A percentile compares a stretch with the other conserved stretches of the same genome.
phyloP scores from a whole-genome alignment of 2,329 filamentous ascomycete species.

The Bipolaris victoriae region DNA sequence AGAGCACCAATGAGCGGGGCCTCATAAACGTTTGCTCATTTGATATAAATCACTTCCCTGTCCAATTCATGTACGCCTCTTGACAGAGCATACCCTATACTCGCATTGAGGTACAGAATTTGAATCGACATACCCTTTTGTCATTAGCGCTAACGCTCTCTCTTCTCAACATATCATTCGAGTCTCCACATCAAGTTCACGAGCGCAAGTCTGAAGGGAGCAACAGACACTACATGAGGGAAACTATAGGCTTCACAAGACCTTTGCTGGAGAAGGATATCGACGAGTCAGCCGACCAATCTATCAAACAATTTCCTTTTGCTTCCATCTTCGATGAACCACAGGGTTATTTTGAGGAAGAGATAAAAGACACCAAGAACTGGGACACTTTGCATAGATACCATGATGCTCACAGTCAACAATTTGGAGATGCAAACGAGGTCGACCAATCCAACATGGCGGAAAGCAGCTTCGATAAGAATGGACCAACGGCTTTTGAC shows the following conservation, averaged over 20 bases:
- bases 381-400: conserved; percentile 10
- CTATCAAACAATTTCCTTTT: conserved; percentile 1
- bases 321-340: neutral
- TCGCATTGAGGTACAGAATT: neutral
- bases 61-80: conserved; percentile 2
- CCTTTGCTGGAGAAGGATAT: conserved; percentile 5
- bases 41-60: conserved; percentile 14
- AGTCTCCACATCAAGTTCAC: conserved; percentile 2
- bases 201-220: neutral
- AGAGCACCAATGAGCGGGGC: conserved; percentile 2
- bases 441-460: conserved; percentile 17
- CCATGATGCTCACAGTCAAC: conserved; percentile 3
- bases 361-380: neutral
- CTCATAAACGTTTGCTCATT: conserved; percentile 11
- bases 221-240: conserved; percentile 22
- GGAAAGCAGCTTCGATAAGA: conserved; percentile 8
- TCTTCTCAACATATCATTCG: neutral
- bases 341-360: conserved; percentile 6
- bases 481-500: conserved; percentile 11
- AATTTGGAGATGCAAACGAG: conserved; percentile 22
- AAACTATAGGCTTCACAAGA: conserved; percentile 7
- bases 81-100: neutral
- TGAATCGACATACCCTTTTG: no score
- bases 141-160: no score
- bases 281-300: neutral